Conservation (phyloP, 441 rosid species). For the Erodium texanum region DNA sequence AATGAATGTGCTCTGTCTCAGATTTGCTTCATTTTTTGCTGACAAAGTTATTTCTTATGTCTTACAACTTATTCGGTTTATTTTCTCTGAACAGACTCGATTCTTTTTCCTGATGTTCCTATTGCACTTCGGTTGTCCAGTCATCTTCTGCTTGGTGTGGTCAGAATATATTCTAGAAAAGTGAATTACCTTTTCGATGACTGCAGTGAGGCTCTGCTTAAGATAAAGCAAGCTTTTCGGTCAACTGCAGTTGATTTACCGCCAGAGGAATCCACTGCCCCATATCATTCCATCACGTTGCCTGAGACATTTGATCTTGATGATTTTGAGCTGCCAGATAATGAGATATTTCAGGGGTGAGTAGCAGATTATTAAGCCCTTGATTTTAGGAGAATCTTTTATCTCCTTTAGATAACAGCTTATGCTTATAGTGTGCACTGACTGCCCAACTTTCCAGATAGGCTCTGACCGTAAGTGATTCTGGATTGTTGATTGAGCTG, state of each 20-base stretch:
- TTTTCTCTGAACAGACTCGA: slow-evolving; percentile 60
- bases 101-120: slow-evolving; percentile 94
- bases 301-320: slow-evolving; percentile 99
- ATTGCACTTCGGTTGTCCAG: slow-evolving; percentile 95
- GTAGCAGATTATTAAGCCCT: slow-evolving; percentile 27
- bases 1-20: neutral
- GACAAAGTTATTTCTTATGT: slow-evolving; percentile 7
- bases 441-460: neutral
- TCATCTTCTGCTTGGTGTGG: slow-evolving; percentile 98
- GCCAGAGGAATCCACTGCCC: slow-evolving; percentile 98
- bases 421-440: neutral
- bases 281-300: slow-evolving; percentile 94
- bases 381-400: slow-evolving; percentile 3
- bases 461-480: neutral
- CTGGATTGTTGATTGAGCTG: neutral
- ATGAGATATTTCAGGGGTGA: slow-evolving; percentile 89
- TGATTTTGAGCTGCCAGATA: slow-evolving; percentile 99
- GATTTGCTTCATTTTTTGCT: slow-evolving; percentile 5
- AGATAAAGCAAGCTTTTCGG: slow-evolving; percentile 98
- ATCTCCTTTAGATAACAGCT: neutral
- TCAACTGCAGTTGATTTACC: slow-evolving; percentile 98
- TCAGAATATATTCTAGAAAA: slow-evolving; percentile 96
- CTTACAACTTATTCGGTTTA: slow-evolving; percentile 9
- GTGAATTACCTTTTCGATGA: slow-evolving; percentile 99
- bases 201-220: slow-evolving; percentile 98